Evolutionary conservation across 2,329 filamentous ascomycete species (phyloP), one percentile per base, ranked within the genome.

Genomic region (Aspergillus chevalieri): DNA sequence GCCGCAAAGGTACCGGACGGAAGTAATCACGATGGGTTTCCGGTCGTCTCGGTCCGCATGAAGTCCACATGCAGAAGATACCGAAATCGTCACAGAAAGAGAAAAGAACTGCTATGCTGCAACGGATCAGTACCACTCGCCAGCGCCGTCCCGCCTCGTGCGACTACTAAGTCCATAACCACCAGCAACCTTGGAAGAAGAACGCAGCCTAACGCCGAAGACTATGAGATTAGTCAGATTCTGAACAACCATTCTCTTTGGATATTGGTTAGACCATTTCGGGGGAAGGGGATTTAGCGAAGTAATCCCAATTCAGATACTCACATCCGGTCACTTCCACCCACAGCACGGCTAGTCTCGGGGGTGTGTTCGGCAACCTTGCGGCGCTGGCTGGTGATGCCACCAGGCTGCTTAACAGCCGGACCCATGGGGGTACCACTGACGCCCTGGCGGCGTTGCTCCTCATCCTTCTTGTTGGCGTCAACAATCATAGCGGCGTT

Each of bases 311-410:
- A 76, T 78, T 74, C 79, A 82, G 78, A 79, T 77, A 94, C 90
- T 95, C 88, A 95, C 90, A 95, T 95, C 87, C 89, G 86, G 78
- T 89, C 86, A 80, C 85, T 89, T 76, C 85, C 84, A 71, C 84
- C 85, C 67, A 87, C 82, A 74, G 83, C 84, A 74, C 85, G 83
- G 78, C 80, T 85, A 73, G 84, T 84, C 67, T 87, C 84, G 61
- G 83, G 82, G 70, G 81, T 83, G 69, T 88, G 83, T 68, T 86
- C 87, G 65, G 89, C 84, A 77, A 91, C 85, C 82, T 92, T 90
- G 76, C 87, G 87, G 73, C 89, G 86, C 73, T 81, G 76, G 77
- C 82, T 84, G 64, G 87, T 83, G 65, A 89, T 83, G 63, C 84
- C 84, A 68, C 83, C 82, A 65, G 86, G 84, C 38, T 41, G 15